Evolutionary conservation across 129 eudicot species (phyloP).

Genomic region (Artemisia tridentata): DNA sequence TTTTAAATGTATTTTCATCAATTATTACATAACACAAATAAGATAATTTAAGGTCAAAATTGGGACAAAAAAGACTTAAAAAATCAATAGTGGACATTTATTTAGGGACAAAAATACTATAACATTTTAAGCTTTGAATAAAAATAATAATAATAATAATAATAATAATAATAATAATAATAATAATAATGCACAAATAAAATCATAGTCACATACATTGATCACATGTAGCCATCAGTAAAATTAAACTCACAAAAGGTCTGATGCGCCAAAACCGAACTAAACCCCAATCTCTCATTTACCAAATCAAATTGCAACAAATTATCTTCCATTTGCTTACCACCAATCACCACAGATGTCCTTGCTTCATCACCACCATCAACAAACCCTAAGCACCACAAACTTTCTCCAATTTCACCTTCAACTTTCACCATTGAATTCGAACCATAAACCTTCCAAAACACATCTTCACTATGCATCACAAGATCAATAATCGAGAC

Average conservation of each 20-base stretch:
- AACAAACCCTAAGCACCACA: slow-evolving; percentile 53
- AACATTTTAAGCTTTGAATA: too few relatives aligned
- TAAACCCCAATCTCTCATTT: slow-evolving; percentile 43
- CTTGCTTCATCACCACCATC: slow-evolving; percentile 46
- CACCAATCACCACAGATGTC: slow-evolving; percentile 46
- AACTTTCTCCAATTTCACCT: slow-evolving; percentile 12
- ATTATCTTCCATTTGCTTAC: slow-evolving; percentile 54
- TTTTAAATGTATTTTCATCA: too few relatives aligned
- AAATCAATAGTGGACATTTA: too few relatives aligned
- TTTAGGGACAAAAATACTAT: too few relatives aligned
- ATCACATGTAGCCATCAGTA: background rate
- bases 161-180: too few relatives aligned
- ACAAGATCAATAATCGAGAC: slow-evolving; percentile 45
- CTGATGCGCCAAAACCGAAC: slow-evolving; percentile 43
- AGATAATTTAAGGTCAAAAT: too few relatives aligned
- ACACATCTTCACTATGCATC: slow-evolving; percentile 41
- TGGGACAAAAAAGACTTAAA: too few relatives aligned
- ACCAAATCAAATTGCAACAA: slow-evolving; percentile 47
- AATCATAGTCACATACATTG: background rate
- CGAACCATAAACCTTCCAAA: slow-evolving; percentile 49
- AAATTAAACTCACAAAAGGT: slow-evolving; percentile 44
- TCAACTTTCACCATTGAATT: slow-evolving; percentile 47
- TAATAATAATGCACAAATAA: background rate
- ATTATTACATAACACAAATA: too few relatives aligned
- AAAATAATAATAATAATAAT: too few relatives aligned